Conservation (phyloP, 1,139 yeast genomes). For the Sugiyamaella sp. region DNA sequence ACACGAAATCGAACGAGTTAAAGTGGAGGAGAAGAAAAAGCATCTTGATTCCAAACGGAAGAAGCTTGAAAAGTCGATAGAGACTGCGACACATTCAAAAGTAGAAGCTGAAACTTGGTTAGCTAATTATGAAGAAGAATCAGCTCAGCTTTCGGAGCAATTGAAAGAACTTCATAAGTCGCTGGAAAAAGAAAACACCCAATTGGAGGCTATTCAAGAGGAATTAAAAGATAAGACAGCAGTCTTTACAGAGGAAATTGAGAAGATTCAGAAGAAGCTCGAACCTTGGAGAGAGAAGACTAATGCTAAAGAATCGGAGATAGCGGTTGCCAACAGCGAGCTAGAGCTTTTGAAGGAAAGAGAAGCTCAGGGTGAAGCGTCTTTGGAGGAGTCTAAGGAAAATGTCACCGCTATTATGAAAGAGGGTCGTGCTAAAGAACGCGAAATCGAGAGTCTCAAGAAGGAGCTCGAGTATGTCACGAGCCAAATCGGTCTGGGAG, state of each 20-base stretch:
- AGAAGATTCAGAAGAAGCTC: slow-evolving; percentile 60
- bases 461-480: slow-evolving; percentile 52
- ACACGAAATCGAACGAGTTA: slow-evolving; percentile 54
- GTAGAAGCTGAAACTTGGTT: slow-evolving; percentile 53
- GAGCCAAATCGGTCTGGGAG: slow-evolving; percentile 62
- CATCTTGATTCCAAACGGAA: slow-evolving; percentile 59
- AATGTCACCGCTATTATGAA: slow-evolving; percentile 53
- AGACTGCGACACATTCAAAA: slow-evolving; percentile 45
- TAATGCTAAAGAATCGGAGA: slow-evolving; percentile 64
- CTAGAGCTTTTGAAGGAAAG: slow-evolving; percentile 61
- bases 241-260: slow-evolving; percentile 63
- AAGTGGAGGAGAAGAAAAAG: slow-evolving; percentile 74
- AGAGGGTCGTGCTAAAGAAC: slow-evolving; percentile 58
- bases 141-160: slow-evolving; percentile 42
- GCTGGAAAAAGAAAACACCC: slow-evolving; percentile 56
- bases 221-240: slow-evolving; percentile 76
- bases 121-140: slow-evolving; percentile 50
- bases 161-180: slow-evolving; percentile 50
- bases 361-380: slow-evolving; percentile 49
- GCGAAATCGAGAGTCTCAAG: slow-evolving; percentile 47
- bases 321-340: slow-evolving; percentile 66
- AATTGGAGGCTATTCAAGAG: slow-evolving; percentile 63
- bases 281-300: slow-evolving; percentile 85
- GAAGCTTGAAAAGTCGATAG: slow-evolving; percentile 57
- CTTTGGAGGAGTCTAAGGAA: slow-evolving; percentile 52